Evolutionary conservation across 257 asterid genomes (phyloP), one percentile per base, ranked within the genome.

Genomic region (Nicotiana attenuata): DNA sequence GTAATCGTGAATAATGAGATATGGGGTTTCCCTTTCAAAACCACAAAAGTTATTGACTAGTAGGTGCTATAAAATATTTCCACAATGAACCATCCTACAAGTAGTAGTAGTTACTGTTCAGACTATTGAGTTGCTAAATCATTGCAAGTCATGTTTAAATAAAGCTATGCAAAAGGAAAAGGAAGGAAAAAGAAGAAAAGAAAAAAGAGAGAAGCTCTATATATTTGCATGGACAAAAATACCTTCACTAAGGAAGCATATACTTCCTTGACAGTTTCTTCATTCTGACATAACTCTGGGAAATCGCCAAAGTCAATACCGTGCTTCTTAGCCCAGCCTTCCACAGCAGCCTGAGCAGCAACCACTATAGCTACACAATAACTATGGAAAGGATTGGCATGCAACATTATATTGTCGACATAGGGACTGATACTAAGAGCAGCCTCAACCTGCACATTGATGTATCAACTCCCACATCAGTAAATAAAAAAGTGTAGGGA

Each of bases 281-380:
- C 90, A 82, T 90, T 92, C 55, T 80, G 88, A 81, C 98, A 96
- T 85, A 96, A 81, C 17, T 96, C 97, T 6, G 91, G 83, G 75
- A 96, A 94, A 82, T 91, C 87, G 10, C 89, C 89, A 83, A 85
- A 91, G 76, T 82, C 17, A 71, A 96, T 87, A 61, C 90, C 97
- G 65, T 83, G 85, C 55, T 86, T 87, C 16, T 93, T 86, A 53
- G 99, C 99, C 98, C 98, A 96, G 47, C 89, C 93, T 86, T 96
- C 98, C 81, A 93, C 65, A 65, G 87, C 41, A 81, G 94, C 76
- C 82, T 91, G 97, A 22, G 98, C 82, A 57, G 93, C 97, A 76
- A 93, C 99, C 81, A 96, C 97, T 86, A 96, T 82, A 75, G 99
- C 98, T 83, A 96, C 98, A 78, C 97, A 93, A 89, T 88, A 93